Percentiles rank a stretch among this genome's conserved stretches.
Evolutionary conservation across 257 asterid species (phyloP).

Genomic region (Eustoma russellianum): DNA sequence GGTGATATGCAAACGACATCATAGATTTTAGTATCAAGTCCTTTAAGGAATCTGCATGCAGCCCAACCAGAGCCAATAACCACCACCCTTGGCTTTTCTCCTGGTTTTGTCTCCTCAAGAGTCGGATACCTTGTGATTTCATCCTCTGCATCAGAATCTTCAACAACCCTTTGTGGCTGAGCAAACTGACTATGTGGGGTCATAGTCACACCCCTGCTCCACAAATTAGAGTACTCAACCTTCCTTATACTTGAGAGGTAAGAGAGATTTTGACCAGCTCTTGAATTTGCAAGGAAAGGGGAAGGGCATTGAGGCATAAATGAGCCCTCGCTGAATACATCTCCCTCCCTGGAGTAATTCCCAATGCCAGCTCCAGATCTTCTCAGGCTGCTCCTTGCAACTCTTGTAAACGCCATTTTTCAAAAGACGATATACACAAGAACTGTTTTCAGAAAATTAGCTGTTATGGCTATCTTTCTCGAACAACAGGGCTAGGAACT

Average conservation of each 20-base stretch:
- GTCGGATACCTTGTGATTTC: slow-evolving; percentile 58
- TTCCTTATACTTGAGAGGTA: slow-evolving; percentile 23
- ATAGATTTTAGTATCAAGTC: slow-evolving; percentile 58
- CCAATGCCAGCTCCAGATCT: slow-evolving; percentile 36
- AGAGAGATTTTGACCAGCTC: slow-evolving; percentile 14
- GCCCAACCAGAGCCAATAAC: slow-evolving; percentile 98
- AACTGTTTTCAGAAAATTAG: slow-evolving; percentile 9
- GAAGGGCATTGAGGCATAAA: slow-evolving; percentile 17
- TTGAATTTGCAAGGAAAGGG: slow-evolving; percentile 11
- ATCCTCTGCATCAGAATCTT: slow-evolving; percentile 48
- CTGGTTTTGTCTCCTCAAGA: slow-evolving; percentile 75
- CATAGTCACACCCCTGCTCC: slow-evolving; percentile 48
- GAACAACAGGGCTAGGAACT: slow-evolving; percentile 2
- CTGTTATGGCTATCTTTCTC: not conserved
- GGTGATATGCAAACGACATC: slow-evolving; percentile 93
- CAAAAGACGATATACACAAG: slow-evolving; percentile 6
- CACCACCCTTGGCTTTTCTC: slow-evolving; percentile 89
- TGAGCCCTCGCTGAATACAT: slow-evolving; percentile 14
- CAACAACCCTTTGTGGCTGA: slow-evolving; percentile 41
- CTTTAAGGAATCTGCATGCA: slow-evolving; percentile 89
- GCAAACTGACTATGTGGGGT: slow-evolving; percentile 43
- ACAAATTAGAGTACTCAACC: slow-evolving; percentile 16
- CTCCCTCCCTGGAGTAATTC: slow-evolving; percentile 18
- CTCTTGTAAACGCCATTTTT: slow-evolving; percentile 71
- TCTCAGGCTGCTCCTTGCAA: slow-evolving; percentile 49